Percentiles rank a stretch among this genome's conserved stretches.
Evolutionary conservation across 2,329 filamentous ascomycete species (phyloP).

Genomic region (Cercospora sp.): DNA sequence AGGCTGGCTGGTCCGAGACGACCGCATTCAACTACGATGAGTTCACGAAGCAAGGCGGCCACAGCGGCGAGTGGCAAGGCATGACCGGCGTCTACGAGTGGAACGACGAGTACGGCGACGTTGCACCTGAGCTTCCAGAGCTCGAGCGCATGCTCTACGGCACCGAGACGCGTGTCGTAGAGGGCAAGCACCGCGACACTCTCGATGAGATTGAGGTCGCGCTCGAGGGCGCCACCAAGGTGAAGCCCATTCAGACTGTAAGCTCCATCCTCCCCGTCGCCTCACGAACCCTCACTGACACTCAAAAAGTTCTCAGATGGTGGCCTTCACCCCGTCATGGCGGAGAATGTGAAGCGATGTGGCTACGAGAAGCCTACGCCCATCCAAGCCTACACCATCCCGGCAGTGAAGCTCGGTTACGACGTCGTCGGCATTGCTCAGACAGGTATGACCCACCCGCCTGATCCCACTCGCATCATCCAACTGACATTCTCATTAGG

Average conservation of each 20-base stretch:
- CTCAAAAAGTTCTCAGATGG: conserved; percentile 65
- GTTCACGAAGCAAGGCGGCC: conserved; percentile 23
- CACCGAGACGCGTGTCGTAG: conserved; percentile 53
- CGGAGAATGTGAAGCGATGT: conserved; percentile 72
- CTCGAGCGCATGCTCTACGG: conserved; percentile 77
- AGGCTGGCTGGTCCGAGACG: conserved; percentile 34
- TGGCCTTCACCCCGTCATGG: conserved; percentile 80
- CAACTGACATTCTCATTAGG: conserved; percentile 53
- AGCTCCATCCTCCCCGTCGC: conserved; percentile 31
- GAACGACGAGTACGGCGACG: conserved; percentile 80
- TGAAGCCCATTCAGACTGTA: conserved; percentile 54
- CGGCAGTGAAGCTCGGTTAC: conserved; percentile 71
- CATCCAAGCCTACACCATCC: conserved; percentile 82
- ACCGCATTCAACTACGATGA: conserved; percentile 35
- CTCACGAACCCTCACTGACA: conserved; percentile 21
- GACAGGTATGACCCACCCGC: conserved; percentile 65
- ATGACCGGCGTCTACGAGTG: conserved; percentile 75
- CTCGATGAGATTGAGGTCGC: conserved; percentile 51
- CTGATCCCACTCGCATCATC: conserved; percentile 9
- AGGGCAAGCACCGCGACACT: conserved; percentile 65
- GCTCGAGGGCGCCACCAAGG: conserved; percentile 50
- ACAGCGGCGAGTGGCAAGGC: conserved; percentile 48
- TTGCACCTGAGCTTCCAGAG: conserved; percentile 68
- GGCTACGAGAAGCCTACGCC: conserved; percentile 75
- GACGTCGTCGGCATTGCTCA: conserved; percentile 90